phyloP scores from a whole-genome alignment of 2,329 filamentous ascomycete genomes.

The Aspergillus pseudotamarii region DNA sequence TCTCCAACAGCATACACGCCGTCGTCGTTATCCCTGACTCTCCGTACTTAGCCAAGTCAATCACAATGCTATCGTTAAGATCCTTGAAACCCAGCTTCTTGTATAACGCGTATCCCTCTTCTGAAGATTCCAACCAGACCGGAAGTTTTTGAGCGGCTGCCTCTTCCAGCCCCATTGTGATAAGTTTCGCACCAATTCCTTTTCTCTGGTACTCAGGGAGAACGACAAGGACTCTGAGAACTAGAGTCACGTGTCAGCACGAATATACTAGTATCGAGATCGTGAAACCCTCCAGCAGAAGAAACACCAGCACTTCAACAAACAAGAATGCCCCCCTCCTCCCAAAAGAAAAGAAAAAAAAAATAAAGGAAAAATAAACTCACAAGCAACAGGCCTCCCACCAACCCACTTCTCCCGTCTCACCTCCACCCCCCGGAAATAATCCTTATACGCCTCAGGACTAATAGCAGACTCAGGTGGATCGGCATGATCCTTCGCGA shows the following conservation, averaged over 20 bases:
- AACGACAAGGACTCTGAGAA: conserved; percentile 1
- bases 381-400: not conserved
- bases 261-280: too few relatives aligned
- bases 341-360: too few relatives aligned
- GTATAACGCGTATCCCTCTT: conserved; percentile 4
- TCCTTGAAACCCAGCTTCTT: conserved; percentile 4
- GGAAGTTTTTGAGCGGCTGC: not conserved
- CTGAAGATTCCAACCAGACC: conserved; percentile 1
- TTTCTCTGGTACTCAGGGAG: conserved; percentile 3
- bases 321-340: too few relatives aligned
- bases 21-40: not conserved
- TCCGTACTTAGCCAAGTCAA: conserved; percentile 1
- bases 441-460: not conserved
- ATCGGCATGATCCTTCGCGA: not conserved
- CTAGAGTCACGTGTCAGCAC: not conserved
- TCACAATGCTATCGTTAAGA: not conserved
- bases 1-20: not conserved
- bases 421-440: not conserved
- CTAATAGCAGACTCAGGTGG: not conserved
- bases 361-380: not conserved
- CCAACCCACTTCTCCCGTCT: not conserved
- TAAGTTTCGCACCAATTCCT: not conserved
- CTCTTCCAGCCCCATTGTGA: not conserved
- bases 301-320: too few relatives aligned
- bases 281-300: not conserved